phyloP scores from a whole-genome alignment of 2,329 filamentous ascomycete species.

The Balansia obtecta region DNA sequence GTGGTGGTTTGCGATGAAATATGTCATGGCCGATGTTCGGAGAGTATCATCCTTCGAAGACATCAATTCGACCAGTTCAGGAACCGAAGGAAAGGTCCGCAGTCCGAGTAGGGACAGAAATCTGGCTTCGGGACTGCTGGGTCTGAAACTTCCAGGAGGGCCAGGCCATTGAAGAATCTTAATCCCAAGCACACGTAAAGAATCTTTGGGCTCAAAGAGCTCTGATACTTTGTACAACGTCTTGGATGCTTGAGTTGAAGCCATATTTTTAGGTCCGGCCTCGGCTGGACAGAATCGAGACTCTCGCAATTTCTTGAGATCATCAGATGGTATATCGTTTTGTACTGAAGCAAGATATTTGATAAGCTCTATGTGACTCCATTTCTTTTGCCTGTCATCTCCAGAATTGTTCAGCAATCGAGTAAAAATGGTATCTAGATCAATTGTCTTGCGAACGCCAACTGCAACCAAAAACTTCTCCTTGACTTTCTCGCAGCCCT shows the following conservation, averaged over 20 bases:
- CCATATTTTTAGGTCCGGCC: conserved; percentile 40
- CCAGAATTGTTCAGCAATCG: conserved; percentile 56
- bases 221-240: conserved; percentile 62
- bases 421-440: conserved; percentile 86
- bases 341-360: conserved; percentile 86
- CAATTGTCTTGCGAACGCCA: conserved; percentile 86
- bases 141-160: conserved; percentile 46
- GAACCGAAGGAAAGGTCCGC: conserved; percentile 54
- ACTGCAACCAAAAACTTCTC: conserved; percentile 77
- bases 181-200: conserved; percentile 56
- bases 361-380: conserved; percentile 90
- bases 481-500: conserved; percentile 66
- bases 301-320: conserved; percentile 65
- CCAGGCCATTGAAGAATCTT: conserved; percentile 76
- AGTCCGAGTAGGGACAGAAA: conserved; percentile 68
- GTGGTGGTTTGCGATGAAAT: conserved; percentile 72
- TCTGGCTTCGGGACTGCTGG: conserved; percentile 56
- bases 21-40: conserved; percentile 60
- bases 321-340: conserved; percentile 73
- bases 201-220: conserved; percentile 66
- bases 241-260: conserved; percentile 37
- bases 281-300: conserved; percentile 78
- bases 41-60: conserved; percentile 44
- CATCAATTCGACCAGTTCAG: conserved; percentile 70
- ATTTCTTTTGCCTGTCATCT: conserved; percentile 47